Evolutionary conservation across 2,329 filamentous ascomycete species (phyloP).

Genomic region (Xylariaceae sp.): DNA sequence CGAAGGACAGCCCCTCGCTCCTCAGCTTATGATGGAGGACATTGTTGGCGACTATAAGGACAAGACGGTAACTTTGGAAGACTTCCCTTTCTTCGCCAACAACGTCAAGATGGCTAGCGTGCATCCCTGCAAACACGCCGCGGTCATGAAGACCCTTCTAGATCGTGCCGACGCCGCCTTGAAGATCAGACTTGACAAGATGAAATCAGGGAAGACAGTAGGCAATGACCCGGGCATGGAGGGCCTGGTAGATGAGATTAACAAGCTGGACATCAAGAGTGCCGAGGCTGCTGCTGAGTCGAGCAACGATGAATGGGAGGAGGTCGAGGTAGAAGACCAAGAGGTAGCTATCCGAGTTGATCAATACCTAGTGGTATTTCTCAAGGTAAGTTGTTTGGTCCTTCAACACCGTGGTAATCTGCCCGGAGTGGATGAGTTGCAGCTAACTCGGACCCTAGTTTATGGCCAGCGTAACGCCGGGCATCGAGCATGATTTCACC

Average conservation of each 20-base stretch:
- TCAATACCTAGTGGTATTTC: slow-evolving; percentile 83
- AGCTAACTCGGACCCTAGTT: slow-evolving; percentile 51
- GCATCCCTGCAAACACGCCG: slow-evolving; percentile 95
- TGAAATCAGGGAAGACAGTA: slow-evolving; percentile 61
- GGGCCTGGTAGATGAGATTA: slow-evolving; percentile 81
- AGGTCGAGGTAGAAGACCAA: slow-evolving; percentile 66
- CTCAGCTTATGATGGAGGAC: slow-evolving; percentile 91
- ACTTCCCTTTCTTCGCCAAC: slow-evolving; percentile 92
- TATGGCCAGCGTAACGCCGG: slow-evolving; percentile 88
- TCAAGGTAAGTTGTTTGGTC: slow-evolving; percentile 64
- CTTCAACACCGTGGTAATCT: background rate
- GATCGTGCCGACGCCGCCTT: slow-evolving; percentile 93
- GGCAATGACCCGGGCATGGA: slow-evolving; percentile 68
- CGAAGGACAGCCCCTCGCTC: slow-evolving; percentile 77
- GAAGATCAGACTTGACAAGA: slow-evolving; percentile 83
- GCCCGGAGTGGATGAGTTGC: background rate
- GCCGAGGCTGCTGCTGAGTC: slow-evolving; percentile 55
- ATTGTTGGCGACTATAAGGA: slow-evolving; percentile 96
- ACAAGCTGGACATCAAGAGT: slow-evolving; percentile 61
- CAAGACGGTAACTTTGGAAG: slow-evolving; percentile 97
- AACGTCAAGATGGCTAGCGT: slow-evolving; percentile 95
- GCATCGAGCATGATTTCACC: slow-evolving; percentile 97
- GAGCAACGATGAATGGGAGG: slow-evolving; percentile 66
- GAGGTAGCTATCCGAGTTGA: slow-evolving; percentile 85
- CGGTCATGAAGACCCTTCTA: slow-evolving; percentile 96